Evolutionary conservation across 108 stramenopile species (phyloP).

Genomic region (Cyclotella choctawhatcheeana): DNA sequence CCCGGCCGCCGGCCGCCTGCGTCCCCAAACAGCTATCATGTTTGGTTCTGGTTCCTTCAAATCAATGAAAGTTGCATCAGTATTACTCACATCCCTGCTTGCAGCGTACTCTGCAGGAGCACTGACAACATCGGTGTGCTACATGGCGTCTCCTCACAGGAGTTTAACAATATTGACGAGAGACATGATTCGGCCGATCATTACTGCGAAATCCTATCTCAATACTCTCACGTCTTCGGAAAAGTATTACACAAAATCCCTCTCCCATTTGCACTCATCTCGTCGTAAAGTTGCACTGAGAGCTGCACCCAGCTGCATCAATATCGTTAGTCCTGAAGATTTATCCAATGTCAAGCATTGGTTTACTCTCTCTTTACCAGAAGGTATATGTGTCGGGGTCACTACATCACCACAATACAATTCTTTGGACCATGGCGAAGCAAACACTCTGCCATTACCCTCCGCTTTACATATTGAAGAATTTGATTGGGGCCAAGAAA

Average conservation of each 20-base stretch:
- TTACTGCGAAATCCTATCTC: too few relatives aligned
- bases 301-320: neutral
- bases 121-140: too few relatives aligned
- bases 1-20: too few relatives aligned
- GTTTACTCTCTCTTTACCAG: slow-evolving; percentile 45
- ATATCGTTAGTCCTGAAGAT: neutral
- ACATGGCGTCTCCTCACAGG: too few relatives aligned
- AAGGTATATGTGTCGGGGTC: slow-evolving; percentile 48
- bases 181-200: too few relatives aligned
- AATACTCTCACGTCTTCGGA: too few relatives aligned
- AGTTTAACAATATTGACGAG: too few relatives aligned
- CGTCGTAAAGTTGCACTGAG: neutral
- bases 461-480: slow-evolving; percentile 64
- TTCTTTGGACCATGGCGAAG: neutral
- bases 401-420: neutral
- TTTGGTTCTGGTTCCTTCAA: too few relatives aligned
- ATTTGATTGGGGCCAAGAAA: slow-evolving; percentile 51
- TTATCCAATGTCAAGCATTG: slow-evolving; percentile 29
- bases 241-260: neutral
- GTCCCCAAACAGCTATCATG: too few relatives aligned
- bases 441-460: slow-evolving; percentile 10
- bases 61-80: too few relatives aligned
- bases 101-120: too few relatives aligned
- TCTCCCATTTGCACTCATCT: neutral
- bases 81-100: too few relatives aligned